Evolutionary conservation across 2,329 filamentous ascomycete species (phyloP), one percentile per base, ranked within the genome.

Genomic region (Colletotrichum musae): DNA sequence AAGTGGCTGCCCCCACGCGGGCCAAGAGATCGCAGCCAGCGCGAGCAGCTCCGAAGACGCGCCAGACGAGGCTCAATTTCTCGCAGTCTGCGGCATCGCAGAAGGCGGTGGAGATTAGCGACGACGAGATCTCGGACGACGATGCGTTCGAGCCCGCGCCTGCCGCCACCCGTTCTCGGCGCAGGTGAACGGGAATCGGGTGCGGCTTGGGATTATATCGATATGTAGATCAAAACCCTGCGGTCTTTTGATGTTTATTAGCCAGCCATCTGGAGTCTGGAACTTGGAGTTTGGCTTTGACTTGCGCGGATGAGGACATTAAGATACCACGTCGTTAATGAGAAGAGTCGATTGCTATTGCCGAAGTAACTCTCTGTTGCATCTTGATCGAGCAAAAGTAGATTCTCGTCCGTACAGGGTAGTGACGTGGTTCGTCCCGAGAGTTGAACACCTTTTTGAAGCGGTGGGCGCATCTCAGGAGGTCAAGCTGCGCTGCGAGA

Each of bases 111-210:
- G 88, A 91, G 74, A 86, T 91, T 62, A 91, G 89, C 70, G 89
- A 91, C 68, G 89, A 92, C 75, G 89, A 91, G 77, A 90, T 92
- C 52, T 88, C 86, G 0, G 88, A 89, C 65, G 88, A 90, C 51
- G 84, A 82, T 61, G 80, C 84, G 0, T 91, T 92, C 76, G 88
- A 91, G 77, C 82, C 86, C 6, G 82, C 85, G 58, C 84, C 84
- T 0, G 72, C 77, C 12, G 78, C 78, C 28, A 78, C 68, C 32
- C 56, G 68, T 13, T 64, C 68, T n/a, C 15, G 61, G 16, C 65
- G 71, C 12, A 71, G 69, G 61, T 72, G 59, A 66, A 6, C 16
- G 41, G 32, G 15, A 13, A 15, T 10, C 16, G 5, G 15, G 3
- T 7, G 16, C 41, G 2, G 13, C 15, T 43, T 15, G 41, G 12